Evolutionary conservation across 108 stramenopile genomes (phyloP), one percentile per base, ranked within the genome.

Genomic region (Skeletonema grethae): DNA sequence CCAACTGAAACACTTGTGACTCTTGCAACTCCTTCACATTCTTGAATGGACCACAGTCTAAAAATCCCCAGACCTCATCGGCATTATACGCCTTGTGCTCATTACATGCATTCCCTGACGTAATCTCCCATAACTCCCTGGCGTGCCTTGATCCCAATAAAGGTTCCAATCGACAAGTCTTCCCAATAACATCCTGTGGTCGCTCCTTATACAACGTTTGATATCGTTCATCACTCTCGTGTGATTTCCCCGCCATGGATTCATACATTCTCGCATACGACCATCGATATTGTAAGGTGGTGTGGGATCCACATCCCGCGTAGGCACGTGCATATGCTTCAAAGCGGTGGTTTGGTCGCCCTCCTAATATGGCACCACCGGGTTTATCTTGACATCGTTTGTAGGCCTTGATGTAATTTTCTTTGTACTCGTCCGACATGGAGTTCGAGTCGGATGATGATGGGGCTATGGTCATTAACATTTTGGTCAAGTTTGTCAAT

Each of bases 301-400:
- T 80, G 4, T 57, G 68, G 48, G 80, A 72, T 11, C 94, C 94
- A 68, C 90, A 92, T 5, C 87, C 82, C 7, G 91, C 94, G 82
- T 69, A 95, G 16, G 85, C 90, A 8, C 94, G 87, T n/a, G 94
- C 91, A 71, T 91, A 95, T 1, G 91, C 88, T 65, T 95, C 94
- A 65, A 86, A 95, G 16, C 91, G 87, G 9, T 88, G 86, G 61
- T 89, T 84, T 16, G 94, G 94, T 8, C 76, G 70, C 39, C 91
- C 94, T 30, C 85, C 72, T 9, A 95, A 57, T 3, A 84, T 84
- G 7, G 75, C 71, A 34, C 90, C 94, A 71, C 91, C 91, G 12
- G 94, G 90, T 72, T 84, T 78, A 70, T 92, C 91, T 70, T 90
- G 91, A 82, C 94, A 95, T 65, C 77, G 72, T 32, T 88, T 85